Evolutionary conservation across 192 early-diverging fungal species (phyloP), one percentile per base, ranked within the genome.

Genomic region (Thamnidium elegans): DNA sequence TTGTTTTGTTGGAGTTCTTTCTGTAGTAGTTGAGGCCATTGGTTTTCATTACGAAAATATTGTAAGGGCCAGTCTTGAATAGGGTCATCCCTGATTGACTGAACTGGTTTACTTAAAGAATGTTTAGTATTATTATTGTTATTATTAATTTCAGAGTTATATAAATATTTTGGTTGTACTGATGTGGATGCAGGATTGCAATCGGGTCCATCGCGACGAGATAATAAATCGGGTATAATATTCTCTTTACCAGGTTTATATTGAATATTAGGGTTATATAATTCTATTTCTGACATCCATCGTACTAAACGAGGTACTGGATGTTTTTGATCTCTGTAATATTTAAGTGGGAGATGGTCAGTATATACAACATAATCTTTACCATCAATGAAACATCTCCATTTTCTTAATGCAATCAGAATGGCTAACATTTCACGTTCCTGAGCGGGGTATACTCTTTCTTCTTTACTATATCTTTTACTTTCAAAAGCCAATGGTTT

Each of bases 401-500:
- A 64, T 13, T 50, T 64, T 14, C 62, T 34, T 43, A 64, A 39
- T 7, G 51, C 50, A 44, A 53, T 34, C 21, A 64, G 31, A 11
- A 64, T 55, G 19, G 30, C 62, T 1, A 64, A 20, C 7, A 64
- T 34, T 39, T 64, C 62, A 7, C 51, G n/a, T 44, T 64, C 36
- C 54, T 64, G 62, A 1, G 62, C 51, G 13, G 69, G 67, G 32
- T 73, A 73, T 14, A 68, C 66, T 42, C 55, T n/a, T 69, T 69
- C 26, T 60, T 61, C 76, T 19, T 50, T 20, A 3, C 48, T 54
- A 14, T 71, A 48, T 31, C 73, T 73, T 42, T 66, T 62, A 17
- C 68, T 71, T 55, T 72, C 70, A 59, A 63, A 77, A 0, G 71
- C 76, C 1, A 73, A 45, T 0, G 76, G 76, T 20, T 53, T 59